Evolutionary conservation across 2,329 filamentous ascomycete genomes (phyloP).

Genomic region (Cladosporium colombiae): DNA sequence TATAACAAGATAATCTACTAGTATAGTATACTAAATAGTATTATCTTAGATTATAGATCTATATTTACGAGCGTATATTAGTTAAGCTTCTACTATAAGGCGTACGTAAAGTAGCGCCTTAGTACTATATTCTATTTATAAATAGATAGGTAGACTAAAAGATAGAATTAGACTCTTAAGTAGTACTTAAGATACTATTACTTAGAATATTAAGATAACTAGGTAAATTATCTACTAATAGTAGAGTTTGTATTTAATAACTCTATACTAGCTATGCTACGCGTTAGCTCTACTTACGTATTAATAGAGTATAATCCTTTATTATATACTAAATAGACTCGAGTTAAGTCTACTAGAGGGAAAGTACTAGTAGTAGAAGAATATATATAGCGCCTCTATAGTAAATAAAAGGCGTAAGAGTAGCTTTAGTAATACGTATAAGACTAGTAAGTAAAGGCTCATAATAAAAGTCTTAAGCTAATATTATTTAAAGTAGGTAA

Average conservation of each 20-base stretch:
- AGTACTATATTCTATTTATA: not conserved
- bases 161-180: not conserved
- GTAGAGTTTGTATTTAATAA: not conserved
- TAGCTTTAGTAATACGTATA: not conserved
- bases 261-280: not conserved
- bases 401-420: not conserved
- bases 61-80: not conserved
- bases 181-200: not conserved
- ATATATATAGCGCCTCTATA: not conserved
- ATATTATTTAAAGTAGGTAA: not conserved
- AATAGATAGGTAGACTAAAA: conserved; percentile 2
- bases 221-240: not conserved
- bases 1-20: not conserved
- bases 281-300: not conserved
- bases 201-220: not conserved
- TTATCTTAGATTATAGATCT: not conserved
- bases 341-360: not conserved
- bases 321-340: not conserved
- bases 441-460: not conserved
- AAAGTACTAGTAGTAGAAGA: not conserved
- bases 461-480: not conserved
- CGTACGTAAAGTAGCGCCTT: not conserved
- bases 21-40: not conserved
- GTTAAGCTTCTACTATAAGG: not conserved
- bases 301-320: not conserved